A percentile compares a stretch with the other conserved stretches of the same genome.
These are phyloP conservation scores for Panaeolus papilionaceus DNA, from an alignment of 768 basidiomycete species.

Conservation along the genomic window DNA sequence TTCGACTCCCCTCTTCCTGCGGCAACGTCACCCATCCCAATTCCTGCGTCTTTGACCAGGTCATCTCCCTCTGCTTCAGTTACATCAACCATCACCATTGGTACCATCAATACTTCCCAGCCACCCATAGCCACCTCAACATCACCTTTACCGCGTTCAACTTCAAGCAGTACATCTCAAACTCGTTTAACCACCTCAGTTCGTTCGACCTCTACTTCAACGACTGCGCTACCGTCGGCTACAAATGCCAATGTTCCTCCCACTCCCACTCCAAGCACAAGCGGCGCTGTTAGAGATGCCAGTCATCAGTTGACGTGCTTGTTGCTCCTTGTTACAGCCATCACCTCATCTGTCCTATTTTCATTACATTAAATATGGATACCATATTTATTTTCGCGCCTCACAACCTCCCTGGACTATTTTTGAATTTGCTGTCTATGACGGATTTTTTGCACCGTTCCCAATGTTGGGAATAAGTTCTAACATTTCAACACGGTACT, in stretches of 20 bases:
- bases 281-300: slow-evolving; percentile 14
- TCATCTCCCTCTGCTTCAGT: slow-evolving; percentile 39
- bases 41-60: slow-evolving; percentile 45
- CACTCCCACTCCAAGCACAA: slow-evolving; percentile 5
- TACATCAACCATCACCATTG: slow-evolving; percentile 49
- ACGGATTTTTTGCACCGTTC: neutral
- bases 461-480: slow-evolving; percentile 7
- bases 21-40: slow-evolving; percentile 51
- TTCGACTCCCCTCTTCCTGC: slow-evolving; percentile 55
- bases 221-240: slow-evolving; percentile 17
- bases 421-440: neutral
- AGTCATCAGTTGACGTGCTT: slow-evolving; percentile 9
- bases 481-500: neutral
- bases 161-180: slow-evolving; percentile 15
- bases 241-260: neutral
- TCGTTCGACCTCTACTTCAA: slow-evolving; percentile 16
- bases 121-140: slow-evolving; percentile 27
- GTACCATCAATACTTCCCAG: slow-evolving; percentile 34
- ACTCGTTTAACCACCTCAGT: slow-evolving; percentile 23
- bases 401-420: slow-evolving; percentile 5
- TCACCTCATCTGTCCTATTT: neutral
- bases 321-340: slow-evolving; percentile 10
- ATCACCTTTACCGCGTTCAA: neutral
- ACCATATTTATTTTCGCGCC: slow-evolving; percentile 6
- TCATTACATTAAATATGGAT: slow-evolving; percentile 2